phyloP scores from a whole-genome alignment of 352 stramenopile species.

The Phytopythium vexans region DNA sequence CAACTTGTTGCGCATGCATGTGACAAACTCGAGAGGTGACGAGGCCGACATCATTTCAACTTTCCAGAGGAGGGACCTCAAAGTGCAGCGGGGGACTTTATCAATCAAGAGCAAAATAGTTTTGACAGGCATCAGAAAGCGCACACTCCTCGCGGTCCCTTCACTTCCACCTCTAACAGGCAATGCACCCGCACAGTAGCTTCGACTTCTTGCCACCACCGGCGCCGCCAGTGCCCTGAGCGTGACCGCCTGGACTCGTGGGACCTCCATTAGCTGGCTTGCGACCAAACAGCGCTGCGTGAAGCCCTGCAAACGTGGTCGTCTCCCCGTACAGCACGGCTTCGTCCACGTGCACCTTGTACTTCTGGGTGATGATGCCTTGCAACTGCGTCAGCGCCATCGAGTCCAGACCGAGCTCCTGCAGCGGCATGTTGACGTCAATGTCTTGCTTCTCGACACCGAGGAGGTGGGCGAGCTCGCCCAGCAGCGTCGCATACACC shows the following conservation, averaged over 20 bases:
- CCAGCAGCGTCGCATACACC: conserved; percentile 54
- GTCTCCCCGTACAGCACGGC: conserved; percentile 91
- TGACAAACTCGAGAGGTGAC: too few species aligned
- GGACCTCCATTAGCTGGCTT: conserved; percentile 11
- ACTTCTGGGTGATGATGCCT: conserved; percentile 89
- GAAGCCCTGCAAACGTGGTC: conserved; percentile 82
- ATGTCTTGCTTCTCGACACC: conserved; percentile 50
- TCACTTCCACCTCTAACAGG: conserved; percentile 33
- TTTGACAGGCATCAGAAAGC: neutral
- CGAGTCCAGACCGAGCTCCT: conserved; percentile 90
- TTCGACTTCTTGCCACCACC: conserved; percentile 36
- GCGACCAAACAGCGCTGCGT: conserved; percentile 54
- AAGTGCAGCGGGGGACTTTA: too few species aligned
- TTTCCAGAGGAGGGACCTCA: too few species aligned
- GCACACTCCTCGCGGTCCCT: neutral
- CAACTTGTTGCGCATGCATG: too few species aligned
- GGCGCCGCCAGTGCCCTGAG: conserved; percentile 9
- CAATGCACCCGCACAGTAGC: conserved; percentile 72
- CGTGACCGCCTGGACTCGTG: conserved; percentile 3
- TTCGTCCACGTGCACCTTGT: conserved; percentile 89
- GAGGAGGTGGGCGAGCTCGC: conserved; percentile 57
- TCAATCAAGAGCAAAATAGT: neutral
- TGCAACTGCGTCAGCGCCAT: conserved; percentile 95
- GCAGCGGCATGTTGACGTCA: conserved; percentile 49
- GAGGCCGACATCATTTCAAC: too few species aligned